Evolutionary conservation across 345 rosid species (phyloP).

Genomic region (Euphorbia pulcherrima): DNA sequence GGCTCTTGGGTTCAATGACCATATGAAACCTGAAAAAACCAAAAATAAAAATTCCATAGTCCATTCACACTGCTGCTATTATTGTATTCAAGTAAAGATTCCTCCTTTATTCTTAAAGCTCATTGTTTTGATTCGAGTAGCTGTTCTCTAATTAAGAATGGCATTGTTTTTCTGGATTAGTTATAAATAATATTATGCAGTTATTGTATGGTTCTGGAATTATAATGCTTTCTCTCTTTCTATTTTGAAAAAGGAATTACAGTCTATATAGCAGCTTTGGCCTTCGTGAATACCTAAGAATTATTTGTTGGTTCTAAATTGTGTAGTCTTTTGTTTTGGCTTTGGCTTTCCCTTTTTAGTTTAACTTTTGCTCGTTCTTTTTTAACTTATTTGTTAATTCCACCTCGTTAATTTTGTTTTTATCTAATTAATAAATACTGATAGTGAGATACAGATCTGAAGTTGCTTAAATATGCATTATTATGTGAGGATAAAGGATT

Average conservation of each 20-base stretch:
- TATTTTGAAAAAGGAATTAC: neutral
- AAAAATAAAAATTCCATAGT: too few species aligned
- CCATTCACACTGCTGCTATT: neutral
- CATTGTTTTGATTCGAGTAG: conserved; percentile 36
- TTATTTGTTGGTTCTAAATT: neutral
- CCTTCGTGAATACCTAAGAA: too few species aligned
- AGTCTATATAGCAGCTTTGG: too few species aligned
- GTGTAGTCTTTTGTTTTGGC: too few species aligned
- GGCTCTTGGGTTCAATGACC: conserved; percentile 46
- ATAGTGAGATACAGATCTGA: conserved; percentile 14
- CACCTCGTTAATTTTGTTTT: neutral
- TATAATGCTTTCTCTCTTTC: neutral
- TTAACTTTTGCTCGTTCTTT: neutral
- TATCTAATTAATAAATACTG: neutral
- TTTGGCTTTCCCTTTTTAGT: neutral
- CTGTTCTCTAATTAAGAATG: conserved; percentile 3
- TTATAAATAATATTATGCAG: neutral
- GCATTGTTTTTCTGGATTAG: too few species aligned
- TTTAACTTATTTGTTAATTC: neutral
- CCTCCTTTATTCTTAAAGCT: neutral
- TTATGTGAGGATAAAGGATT: conserved; percentile 10
- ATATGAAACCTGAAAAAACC: neutral
- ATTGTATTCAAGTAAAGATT: neutral
- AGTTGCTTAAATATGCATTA: conserved; percentile 6
- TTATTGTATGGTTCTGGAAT: neutral